phyloP scores from a whole-genome alignment of 257 asterid genomes.

The Fraxinus pennsylvanica region DNA sequence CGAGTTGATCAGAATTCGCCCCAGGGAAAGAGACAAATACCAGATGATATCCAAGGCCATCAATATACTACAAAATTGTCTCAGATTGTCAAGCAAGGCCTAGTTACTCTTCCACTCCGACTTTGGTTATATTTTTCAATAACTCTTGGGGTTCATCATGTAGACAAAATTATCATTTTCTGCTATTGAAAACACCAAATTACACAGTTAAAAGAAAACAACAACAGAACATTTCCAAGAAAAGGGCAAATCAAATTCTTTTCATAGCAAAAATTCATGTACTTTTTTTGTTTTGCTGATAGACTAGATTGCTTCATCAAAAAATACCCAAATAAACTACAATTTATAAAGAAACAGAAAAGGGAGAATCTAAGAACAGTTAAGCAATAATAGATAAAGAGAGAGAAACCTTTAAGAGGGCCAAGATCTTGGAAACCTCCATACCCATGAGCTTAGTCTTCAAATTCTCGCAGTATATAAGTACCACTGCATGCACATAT shows the following conservation, averaged over 20 bases:
- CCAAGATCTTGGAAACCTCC: constrained; percentile 69
- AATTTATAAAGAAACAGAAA: neutral
- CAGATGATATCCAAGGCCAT: neutral
- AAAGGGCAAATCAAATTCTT: neutral
- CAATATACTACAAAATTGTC: neutral
- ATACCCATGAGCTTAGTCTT: constrained; percentile 57
- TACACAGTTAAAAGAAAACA: neutral
- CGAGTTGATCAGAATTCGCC: neutral
- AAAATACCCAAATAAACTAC: constrained; percentile 8
- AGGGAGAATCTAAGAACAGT: neutral
- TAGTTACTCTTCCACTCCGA: neutral
- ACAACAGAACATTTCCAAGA: neutral
- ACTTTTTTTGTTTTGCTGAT: neutral
- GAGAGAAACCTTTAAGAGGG: constrained; percentile 65
- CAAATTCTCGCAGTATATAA: constrained; percentile 74
- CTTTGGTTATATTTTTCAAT: neutral
- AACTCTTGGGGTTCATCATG: neutral
- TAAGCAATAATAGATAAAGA: constrained; percentile 1
- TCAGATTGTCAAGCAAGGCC: neutral
- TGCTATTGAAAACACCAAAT: neutral
- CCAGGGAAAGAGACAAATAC: neutral
- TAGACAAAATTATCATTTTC: neutral
- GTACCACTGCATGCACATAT: constrained; percentile 74
- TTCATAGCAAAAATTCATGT: neutral
- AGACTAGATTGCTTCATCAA: constrained; percentile 9